Percentiles rank a stretch among this genome's conserved stretches.
phyloP scores from a whole-genome alignment of 495 filamentous ascomycete genomes.

The Aspergillus affinis region DNA sequence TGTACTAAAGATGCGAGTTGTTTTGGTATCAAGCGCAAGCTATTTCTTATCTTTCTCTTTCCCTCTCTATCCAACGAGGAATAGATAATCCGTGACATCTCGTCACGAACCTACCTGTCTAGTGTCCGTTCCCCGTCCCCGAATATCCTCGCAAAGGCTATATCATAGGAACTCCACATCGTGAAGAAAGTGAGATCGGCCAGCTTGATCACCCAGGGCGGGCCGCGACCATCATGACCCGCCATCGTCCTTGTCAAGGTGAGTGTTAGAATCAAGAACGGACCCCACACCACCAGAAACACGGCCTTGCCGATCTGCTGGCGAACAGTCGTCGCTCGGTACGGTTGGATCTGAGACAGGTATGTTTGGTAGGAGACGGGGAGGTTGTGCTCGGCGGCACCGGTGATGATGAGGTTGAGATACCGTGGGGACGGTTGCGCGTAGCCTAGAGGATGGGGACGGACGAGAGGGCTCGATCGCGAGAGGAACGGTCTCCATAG shows the following conservation, averaged over 20 bases:
- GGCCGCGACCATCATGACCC: conserved; percentile 63
- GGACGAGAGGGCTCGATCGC: conserved; percentile 22
- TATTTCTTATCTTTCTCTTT: background rate
- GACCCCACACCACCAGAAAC: conserved; percentile 60
- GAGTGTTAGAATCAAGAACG: conserved; percentile 54
- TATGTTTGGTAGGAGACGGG: conserved; percentile 73
- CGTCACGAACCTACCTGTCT: conserved; percentile 1
- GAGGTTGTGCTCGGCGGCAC: conserved; percentile 73
- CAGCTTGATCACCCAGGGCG: conserved; percentile 61
- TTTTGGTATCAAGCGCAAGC: background rate
- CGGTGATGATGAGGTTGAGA: conserved; percentile 70
- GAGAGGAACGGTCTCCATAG: conserved; percentile 7
- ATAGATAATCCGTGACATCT: background rate
- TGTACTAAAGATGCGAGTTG: conserved; percentile 1
- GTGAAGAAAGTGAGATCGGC: conserved; percentile 47
- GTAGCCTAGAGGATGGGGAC: conserved; percentile 55
- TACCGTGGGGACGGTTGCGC: conserved; percentile 85
- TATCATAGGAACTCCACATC: conserved; percentile 78
- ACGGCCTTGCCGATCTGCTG: conserved; percentile 66
- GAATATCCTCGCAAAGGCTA: conserved; percentile 62
- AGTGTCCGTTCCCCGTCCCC: conserved; percentile 86
- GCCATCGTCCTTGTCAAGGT: conserved; percentile 46
- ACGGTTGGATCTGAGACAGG: conserved; percentile 63
- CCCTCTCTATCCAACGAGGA: no score
- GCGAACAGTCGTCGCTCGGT: conserved; percentile 60